phyloP scores from a whole-genome alignment of 805 yeast species.

The Candida koratica region DNA sequence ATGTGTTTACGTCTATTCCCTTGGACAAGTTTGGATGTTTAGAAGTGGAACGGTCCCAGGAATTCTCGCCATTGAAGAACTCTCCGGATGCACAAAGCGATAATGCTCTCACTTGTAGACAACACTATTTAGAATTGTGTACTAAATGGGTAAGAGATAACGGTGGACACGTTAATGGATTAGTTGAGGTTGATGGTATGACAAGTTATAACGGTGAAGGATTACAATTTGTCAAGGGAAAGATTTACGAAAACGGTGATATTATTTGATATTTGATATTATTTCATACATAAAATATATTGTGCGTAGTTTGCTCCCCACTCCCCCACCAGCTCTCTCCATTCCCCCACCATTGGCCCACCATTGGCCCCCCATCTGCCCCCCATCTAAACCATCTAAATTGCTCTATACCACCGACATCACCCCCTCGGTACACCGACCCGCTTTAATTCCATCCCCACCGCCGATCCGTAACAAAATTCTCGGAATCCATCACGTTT shows the following conservation, averaged over 20 bases:
- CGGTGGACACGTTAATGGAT: conserved; percentile 58
- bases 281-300: no score
- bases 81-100: conserved; percentile 80
- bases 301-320: no score
- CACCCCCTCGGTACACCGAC: no score
- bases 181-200: conserved; percentile 74
- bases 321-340: no score
- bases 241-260: conserved; percentile 34
- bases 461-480: no score
- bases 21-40: conserved; percentile 78
- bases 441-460: no score
- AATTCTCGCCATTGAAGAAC: conserved; percentile 92
- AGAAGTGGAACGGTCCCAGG: conserved; percentile 81
- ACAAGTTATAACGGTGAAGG: conserved; percentile 78
- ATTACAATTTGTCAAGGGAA: conserved; percentile 52
- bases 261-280: no score
- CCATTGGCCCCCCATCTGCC: no score
- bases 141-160: conserved; percentile 66
- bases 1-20: conserved; percentile 79
- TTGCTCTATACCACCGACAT: no score
- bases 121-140: conserved; percentile 60
- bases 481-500: no score
- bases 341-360: no score
- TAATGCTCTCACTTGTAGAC: conserved; percentile 77
- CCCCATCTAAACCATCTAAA: no score